Base-by-base conservation (phyloP, 768 basidiomycete genomes). In the Leucocoprinus leucothites region DNA sequence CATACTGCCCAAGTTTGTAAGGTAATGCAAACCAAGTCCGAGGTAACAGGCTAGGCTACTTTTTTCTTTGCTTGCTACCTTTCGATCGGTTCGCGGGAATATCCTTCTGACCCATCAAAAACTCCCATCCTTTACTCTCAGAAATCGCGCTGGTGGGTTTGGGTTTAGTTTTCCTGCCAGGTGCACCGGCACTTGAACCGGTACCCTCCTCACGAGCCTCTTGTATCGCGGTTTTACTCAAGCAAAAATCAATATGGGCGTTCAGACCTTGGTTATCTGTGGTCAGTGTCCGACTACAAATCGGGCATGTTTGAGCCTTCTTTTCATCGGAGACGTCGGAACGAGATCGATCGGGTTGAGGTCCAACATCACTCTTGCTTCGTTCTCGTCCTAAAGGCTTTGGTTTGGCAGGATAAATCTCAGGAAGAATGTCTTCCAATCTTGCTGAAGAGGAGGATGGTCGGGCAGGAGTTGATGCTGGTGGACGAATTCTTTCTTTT, bases 231-330 rank as follows among this genome's bases (percentile, higher is more conserved):
- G 79, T 81, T 56, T 83, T 82, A 65, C 90, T 94, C 48, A 97
- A 68, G 64, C 94, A 97, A 63, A 86, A 89, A 68, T 97, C 94
- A 42, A 97, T 78, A 63, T 97, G 94, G n/a, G 82, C 75, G 64
- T 97, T 96, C 31, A 97, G 69, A 3, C 81, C 85, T 46, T 79
- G 75, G 65, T 97, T 97, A 66, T 92, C 85, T 1, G 79, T 82
- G 57, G 78, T 71, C 51, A 93, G 66, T 11, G 70, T 66, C 64
- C 81, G 84, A 22, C 70, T 65, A 62, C 91, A 95, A 21, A 94
- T 74, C 3, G 94, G 93, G 67, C 92, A 95, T 0, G 68, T 67
- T 51, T 81, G 77, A n/a, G 63, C 65, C 52, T 73, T 66, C 45
- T 50, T 26, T 13, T 53, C 26, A 47, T 36, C 5, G 46, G 16